phyloP scores from a whole-genome alignment of 129 eudicot genomes.

The Mikania micrantha region DNA sequence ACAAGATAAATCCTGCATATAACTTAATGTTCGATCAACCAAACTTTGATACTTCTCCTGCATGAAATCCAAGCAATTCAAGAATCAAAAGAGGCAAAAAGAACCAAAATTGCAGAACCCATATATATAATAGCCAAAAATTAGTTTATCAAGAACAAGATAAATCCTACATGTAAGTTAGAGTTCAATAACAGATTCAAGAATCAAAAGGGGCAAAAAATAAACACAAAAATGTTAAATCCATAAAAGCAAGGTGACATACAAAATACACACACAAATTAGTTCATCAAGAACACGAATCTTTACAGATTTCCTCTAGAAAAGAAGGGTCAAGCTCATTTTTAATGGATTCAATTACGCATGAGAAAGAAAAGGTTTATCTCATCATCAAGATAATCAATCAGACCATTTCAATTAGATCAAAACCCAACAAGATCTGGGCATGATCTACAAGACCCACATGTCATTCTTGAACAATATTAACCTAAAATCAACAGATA shows the following conservation, averaged over 20 bases:
- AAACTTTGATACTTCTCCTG: constrained; percentile 20
- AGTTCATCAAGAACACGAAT: constrained; percentile 1
- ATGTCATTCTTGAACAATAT: constrained; percentile 30
- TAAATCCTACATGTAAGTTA: constrained; percentile 7
- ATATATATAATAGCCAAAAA: too few relatives aligned
- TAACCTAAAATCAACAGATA: constrained; percentile 15
- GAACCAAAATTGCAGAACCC: too few relatives aligned
- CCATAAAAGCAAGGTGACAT: neutral
- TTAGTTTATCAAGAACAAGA: constrained; percentile 18
- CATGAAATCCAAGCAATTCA: constrained; percentile 11
- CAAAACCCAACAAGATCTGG: constrained; percentile 40
- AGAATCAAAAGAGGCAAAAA: neutral
- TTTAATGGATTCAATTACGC: neutral
- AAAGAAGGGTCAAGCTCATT: neutral
- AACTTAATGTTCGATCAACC: constrained; percentile 6
- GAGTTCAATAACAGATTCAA: constrained; percentile 6
- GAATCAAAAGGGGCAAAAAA: neutral
- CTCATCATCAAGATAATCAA: neutral
- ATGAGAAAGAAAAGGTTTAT: constrained; percentile 6
- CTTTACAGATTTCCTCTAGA: neutral
- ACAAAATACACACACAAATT: neutral
- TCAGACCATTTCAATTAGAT: constrained; percentile 20
- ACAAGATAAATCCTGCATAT: constrained; percentile 10
- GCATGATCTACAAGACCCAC: constrained; percentile 48
- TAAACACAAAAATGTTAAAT: neutral